Evolutionary conservation across 148 eudicot species (phyloP).

Genomic region (Chenopodium formosanum): DNA sequence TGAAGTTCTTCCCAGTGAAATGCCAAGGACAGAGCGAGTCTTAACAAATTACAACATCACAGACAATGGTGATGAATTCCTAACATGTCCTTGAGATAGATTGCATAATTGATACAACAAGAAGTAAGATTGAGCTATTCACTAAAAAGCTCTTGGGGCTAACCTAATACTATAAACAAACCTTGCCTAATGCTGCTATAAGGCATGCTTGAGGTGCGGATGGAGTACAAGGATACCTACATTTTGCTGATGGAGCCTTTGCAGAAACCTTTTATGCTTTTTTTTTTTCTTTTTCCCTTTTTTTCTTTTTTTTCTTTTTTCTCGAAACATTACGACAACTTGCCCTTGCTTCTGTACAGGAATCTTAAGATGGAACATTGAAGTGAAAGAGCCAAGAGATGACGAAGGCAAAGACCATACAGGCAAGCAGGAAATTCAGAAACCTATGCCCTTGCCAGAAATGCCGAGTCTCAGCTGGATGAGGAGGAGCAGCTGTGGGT

Average conservation of each 20-base stretch:
- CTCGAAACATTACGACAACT: not conserved
- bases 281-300: not conserved
- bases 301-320: not conserved
- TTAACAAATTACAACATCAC: not conserved
- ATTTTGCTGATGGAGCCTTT: not conserved
- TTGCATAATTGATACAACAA: constrained; percentile 16
- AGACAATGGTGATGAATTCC: not conserved
- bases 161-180: constrained; percentile 24
- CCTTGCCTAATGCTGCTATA: constrained; percentile 23
- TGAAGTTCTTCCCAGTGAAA: constrained; percentile 10
- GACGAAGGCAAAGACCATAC: constrained; percentile 93
- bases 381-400: constrained; percentile 95
- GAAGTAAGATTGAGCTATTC: constrained; percentile 8
- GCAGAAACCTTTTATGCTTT: not conserved
- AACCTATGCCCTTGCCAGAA: constrained; percentile 90
- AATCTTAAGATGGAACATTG: constrained; percentile 57
- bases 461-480: constrained; percentile 46
- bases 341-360: constrained; percentile 27
- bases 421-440: constrained; percentile 77
- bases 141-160: constrained; percentile 6
- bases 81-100: not conserved
- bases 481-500: constrained; percentile 27
- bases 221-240: constrained; percentile 9
- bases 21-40: not conserved
- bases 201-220: not conserved